A percentile compares a stretch with the other conserved stretches of the same genome.
These are phyloP conservation scores for Ophiocordyceps australis DNA, from an alignment of 2,329 filamentous ascomycete genomes.

Conservation along the genomic window DNA sequence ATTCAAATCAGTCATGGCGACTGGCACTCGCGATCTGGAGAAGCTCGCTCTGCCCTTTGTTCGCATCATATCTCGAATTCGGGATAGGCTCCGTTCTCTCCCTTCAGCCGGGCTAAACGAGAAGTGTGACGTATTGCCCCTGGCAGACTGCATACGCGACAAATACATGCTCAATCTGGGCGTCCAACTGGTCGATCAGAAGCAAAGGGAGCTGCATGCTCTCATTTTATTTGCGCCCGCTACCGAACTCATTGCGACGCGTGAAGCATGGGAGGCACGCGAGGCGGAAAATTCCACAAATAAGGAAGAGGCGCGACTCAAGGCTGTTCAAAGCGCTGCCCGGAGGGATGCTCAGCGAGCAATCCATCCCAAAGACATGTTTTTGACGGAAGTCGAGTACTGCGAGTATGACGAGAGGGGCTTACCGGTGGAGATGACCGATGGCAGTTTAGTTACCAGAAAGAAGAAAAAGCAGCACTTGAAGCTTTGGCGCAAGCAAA, in stretches of 20 bases:
- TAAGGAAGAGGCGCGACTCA: constrained; percentile 35
- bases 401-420: constrained; percentile 71
- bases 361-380: constrained; percentile 35
- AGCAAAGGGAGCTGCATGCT: constrained; percentile 44
- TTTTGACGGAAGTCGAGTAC: constrained; percentile 39
- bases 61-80: constrained; percentile 33
- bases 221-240: constrained; percentile 51
- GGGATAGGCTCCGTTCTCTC: constrained; percentile 45
- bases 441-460: constrained; percentile 69
- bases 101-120: constrained; percentile 26
- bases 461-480: constrained; percentile 61
- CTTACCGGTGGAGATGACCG: constrained; percentile 57
- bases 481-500: constrained; percentile 85
- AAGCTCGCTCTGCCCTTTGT: constrained; percentile 36
- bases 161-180: constrained; percentile 63
- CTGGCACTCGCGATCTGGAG: constrained; percentile 31
- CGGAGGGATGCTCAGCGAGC: constrained; percentile 43
- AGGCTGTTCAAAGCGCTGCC: constrained; percentile 31
- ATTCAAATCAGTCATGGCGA: constrained; percentile 23
- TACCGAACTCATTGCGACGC: constrained; percentile 35
- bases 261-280: constrained; percentile 39
- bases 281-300: constrained; percentile 40
- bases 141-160: constrained; percentile 71
- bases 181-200: constrained; percentile 75
- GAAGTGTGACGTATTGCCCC: constrained; percentile 54